Evolutionary conservation across 768 basidiomycete species (phyloP).

Genomic region (Boletus pseudo-olivaceus): DNA sequence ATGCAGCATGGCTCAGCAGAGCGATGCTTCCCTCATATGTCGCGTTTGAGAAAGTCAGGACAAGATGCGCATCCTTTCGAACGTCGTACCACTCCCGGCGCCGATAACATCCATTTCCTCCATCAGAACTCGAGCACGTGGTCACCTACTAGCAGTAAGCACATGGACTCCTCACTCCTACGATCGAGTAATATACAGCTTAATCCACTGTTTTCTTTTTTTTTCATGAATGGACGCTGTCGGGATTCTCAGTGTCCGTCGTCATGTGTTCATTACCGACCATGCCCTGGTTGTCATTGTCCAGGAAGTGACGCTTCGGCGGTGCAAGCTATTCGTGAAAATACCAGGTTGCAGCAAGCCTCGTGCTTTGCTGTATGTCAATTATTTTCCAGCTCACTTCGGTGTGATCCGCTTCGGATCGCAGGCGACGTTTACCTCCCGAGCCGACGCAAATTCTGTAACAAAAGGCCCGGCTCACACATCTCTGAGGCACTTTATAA

Average conservation of each 20-base stretch:
- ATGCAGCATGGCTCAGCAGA: slow-evolving; percentile 4
- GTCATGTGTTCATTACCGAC: neutral
- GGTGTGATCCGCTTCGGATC: slow-evolving; percentile 7
- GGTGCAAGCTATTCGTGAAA: neutral
- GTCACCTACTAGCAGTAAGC: slow-evolving; percentile 1
- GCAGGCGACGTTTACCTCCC: slow-evolving; percentile 2
- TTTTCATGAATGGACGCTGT: neutral
- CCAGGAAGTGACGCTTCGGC: neutral
- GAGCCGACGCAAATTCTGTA: slow-evolving; percentile 11
- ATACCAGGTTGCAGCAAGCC: neutral
- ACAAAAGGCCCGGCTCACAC: neutral
- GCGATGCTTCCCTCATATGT: slow-evolving; percentile 3
- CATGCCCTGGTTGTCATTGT: neutral
- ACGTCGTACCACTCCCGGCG: neutral
- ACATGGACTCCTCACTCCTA: neutral
- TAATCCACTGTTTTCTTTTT: neutral
- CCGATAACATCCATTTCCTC: too few relatives aligned
- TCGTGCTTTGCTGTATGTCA: slow-evolving; percentile 18
- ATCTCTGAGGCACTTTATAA: slow-evolving; percentile 9
- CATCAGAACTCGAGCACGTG: neutral
- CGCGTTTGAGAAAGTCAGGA: neutral
- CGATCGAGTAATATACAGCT: neutral
- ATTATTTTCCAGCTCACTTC: neutral
- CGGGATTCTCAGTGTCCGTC: neutral
- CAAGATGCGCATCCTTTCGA: neutral